These are phyloP conservation scores for Millerozyma acaciae DNA, from an alignment of 805 yeast species.

Conservation along the genomic window DNA sequence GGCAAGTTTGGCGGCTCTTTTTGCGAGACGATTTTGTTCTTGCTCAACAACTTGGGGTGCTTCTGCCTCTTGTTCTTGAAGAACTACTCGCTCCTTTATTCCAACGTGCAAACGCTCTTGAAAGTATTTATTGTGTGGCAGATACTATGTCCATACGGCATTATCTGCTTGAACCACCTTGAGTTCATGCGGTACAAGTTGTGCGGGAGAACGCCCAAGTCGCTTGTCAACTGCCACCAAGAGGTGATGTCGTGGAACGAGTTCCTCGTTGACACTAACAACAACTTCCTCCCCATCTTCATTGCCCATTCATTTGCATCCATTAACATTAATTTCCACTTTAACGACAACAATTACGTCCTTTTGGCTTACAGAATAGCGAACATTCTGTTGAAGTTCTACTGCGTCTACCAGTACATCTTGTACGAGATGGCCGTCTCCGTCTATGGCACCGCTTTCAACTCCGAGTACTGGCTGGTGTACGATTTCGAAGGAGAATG, in stretches of 20 bases:
- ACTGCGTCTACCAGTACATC: slow-evolving; percentile 29
- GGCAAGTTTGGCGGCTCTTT: slow-evolving; percentile 7
- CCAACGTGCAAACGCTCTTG: background rate
- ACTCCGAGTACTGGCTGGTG: slow-evolving; percentile 10
- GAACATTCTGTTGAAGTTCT: slow-evolving; percentile 27
- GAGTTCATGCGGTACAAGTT: background rate
- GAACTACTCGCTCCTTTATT: slow-evolving; percentile 1
- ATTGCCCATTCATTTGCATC: slow-evolving; percentile 32
- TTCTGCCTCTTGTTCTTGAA: slow-evolving; percentile 8
- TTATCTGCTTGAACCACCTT: slow-evolving; percentile 3
- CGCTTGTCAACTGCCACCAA: background rate
- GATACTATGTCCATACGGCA: slow-evolving; percentile 6
- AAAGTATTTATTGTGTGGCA: slow-evolving; percentile 5
- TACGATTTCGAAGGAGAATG: too few species aligned
- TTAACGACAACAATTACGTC: slow-evolving; percentile 6
- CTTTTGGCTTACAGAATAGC: slow-evolving; percentile 16
- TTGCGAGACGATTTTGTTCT: slow-evolving; percentile 20
- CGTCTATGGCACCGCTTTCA: slow-evolving; percentile 8
- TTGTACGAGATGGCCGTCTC: slow-evolving; percentile 24
- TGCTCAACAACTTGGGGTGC: slow-evolving; percentile 17
- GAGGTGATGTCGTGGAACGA: background rate
- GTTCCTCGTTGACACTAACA: slow-evolving; percentile 25
- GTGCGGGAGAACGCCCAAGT: background rate
- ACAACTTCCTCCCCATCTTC: slow-evolving; percentile 32
- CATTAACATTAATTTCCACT: slow-evolving; percentile 19